A percentile compares a stretch with the other conserved stretches of the same genome.
These are phyloP conservation scores for Populus ilicifolia DNA, from an alignment of 345 rosid species.

Conservation along the genomic window DNA sequence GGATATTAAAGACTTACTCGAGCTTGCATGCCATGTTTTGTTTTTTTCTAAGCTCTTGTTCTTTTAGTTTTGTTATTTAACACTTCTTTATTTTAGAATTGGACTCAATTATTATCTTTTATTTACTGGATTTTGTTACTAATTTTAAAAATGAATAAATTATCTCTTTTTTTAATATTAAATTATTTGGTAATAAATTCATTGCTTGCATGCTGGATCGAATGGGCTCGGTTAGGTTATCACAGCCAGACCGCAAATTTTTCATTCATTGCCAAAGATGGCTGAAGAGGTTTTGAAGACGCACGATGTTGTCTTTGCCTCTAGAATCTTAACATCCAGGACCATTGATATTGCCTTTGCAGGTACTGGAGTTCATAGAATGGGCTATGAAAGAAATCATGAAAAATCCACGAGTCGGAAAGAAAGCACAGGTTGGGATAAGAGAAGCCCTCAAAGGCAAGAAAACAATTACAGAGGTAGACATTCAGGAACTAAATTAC, in stretches of 20 bases:
- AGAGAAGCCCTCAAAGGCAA: constrained; percentile 7
- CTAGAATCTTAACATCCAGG: background rate
- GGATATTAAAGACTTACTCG: accelerated
- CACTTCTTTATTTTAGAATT: no score
- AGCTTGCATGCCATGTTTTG: no score
- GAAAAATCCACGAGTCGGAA: constrained; percentile 9
- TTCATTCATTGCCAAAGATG: constrained; percentile 19
- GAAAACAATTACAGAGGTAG: constrained; percentile 3
- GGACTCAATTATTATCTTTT: no score
- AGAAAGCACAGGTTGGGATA: constrained; percentile 17
- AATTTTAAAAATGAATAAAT: no score
- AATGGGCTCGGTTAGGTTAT: no score
- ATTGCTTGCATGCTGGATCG: no score
- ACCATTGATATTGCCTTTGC: constrained; percentile 8
- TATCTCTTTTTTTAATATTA: no score
- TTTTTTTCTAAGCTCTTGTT: no score
- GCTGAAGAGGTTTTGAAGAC: constrained; percentile 9
- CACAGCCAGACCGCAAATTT: no score
- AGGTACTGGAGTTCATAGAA: constrained; percentile 17
- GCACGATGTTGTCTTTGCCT: background rate
- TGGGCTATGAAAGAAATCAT: constrained; percentile 21
- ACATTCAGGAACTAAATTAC: background rate
- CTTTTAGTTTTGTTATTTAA: no score
- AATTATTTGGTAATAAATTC: no score
- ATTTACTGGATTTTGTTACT: no score